A percentile compares a stretch with the other conserved stretches of the same genome.
Evolutionary conservation across 345 rosid genomes (phyloP).

Genomic region (Corchorus capsularis): DNA sequence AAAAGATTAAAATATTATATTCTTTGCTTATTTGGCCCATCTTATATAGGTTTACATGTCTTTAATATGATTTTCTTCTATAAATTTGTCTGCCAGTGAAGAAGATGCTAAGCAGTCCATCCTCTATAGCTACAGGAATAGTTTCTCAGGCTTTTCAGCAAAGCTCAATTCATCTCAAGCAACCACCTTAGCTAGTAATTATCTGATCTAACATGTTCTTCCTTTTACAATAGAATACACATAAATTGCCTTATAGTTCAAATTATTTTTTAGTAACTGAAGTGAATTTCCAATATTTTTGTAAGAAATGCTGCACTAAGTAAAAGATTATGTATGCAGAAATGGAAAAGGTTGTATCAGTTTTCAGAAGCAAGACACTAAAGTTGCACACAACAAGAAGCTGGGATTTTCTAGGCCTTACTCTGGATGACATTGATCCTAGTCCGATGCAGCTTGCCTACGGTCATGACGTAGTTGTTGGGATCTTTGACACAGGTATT

Average conservation of each 20-base stretch:
- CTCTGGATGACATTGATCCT: not conserved
- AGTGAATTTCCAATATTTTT: not conserved
- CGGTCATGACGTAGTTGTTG: conserved; percentile 29
- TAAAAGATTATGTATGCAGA: conserved; percentile 21
- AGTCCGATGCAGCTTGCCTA: not conserved
- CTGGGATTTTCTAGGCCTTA: conserved; percentile 45
- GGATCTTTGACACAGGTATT: conserved; percentile 35
- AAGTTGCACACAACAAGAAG: conserved; percentile 41
- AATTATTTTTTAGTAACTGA: not conserved
- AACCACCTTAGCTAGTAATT: not conserved
- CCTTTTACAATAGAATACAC: not conserved
- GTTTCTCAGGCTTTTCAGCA: conserved; percentile 62
- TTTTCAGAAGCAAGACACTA: conserved; percentile 33
- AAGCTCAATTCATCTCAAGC: conserved; percentile 41
- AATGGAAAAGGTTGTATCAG: conserved; percentile 42
- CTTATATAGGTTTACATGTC: not conserved
- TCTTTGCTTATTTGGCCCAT: not conserved
- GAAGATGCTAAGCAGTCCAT: conserved; percentile 55
- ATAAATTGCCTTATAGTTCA: not conserved
- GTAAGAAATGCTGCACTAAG: not conserved
- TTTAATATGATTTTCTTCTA: not conserved
- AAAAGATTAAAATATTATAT: not conserved
- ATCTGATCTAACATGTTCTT: not conserved
- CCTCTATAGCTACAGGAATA: conserved; percentile 62
- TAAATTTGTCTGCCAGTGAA: conserved; percentile 36